Evolutionary conservation across 345 rosid species (phyloP), one percentile per base, ranked within the genome.

Genomic region (Corchorus capsularis): DNA sequence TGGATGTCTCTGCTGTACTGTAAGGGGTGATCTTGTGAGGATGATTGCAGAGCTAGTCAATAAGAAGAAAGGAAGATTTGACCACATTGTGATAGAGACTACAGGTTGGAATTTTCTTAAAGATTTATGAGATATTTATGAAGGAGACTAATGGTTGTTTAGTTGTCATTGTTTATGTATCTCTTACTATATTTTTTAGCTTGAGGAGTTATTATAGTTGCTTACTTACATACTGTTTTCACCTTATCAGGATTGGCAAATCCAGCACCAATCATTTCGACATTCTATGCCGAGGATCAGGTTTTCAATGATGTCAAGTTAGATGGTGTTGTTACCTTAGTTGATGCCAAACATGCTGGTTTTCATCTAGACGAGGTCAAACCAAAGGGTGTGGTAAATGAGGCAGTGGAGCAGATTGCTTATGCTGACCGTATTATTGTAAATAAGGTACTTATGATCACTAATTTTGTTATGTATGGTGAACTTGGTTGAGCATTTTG

Each of bases 1-100:
- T 81, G 99, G 99, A 60, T 96, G 99, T 77, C 85, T 96, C 32
- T 96, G 99, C 78, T 96, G 99, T 85, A 96, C 99, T 0, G 98
- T 96, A 49, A 88, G 98, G 78, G 99, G 98, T 49, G 99, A 96
- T 85, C 97, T 96, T 72, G 98, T 96, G 69, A 92, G 98, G 85
- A 90, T 96, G 99, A 91, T 93, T 62, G 66, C 92, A 1, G 97
- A 91, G 65, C 83, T 96, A 80, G 98, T 96, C 73, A 85, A 71
- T 74, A 89, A 73, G 85, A 93, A 85, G 92, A 93, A 87, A 85
- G 95, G 96, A 63, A 92, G 82, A 68, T 96, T 96, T 22, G 97
- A 96, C 66, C 99, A 96, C 81, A 92, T 96, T 54, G 91, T 96
- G 8, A 92, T 96, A 8, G 99, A 96, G 86, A 96, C 97, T 14